These are phyloP conservation scores for Populus hybrid DNA, from an alignment of 441 rosid species.

Conservation along the genomic window DNA sequence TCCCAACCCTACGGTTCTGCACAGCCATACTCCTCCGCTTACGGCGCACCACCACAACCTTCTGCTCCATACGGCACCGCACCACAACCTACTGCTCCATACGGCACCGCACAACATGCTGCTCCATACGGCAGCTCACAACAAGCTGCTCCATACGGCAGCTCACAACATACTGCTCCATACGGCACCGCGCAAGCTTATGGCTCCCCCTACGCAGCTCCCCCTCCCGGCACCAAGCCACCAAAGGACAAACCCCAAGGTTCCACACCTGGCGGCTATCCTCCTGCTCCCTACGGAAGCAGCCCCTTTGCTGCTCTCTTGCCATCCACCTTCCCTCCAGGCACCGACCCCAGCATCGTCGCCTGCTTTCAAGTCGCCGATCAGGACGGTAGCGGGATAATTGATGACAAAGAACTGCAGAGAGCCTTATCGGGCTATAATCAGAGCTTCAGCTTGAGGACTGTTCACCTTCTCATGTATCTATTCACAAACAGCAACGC, in stretches of 20 bases:
- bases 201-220: too few relatives aligned
- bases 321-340: too few relatives aligned
- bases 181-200: slow-evolving; percentile 45
- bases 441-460: slow-evolving; percentile 84
- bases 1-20: slow-evolving; percentile 32
- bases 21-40: slow-evolving; percentile 32
- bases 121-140: slow-evolving; percentile 47
- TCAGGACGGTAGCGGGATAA: slow-evolving; percentile 66
- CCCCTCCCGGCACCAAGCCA: too few relatives aligned
- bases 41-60: slow-evolving; percentile 14
- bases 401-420: slow-evolving; percentile 86
- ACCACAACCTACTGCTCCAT: slow-evolving; percentile 24
- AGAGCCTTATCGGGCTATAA: slow-evolving; percentile 73
- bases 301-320: too few relatives aligned
- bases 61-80: slow-evolving; percentile 42
- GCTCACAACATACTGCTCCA: slow-evolving; percentile 30
- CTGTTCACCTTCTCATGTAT: slow-evolving; percentile 83
- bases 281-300: too few relatives aligned
- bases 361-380: too few relatives aligned
- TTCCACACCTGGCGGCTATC: too few relatives aligned
- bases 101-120: slow-evolving; percentile 37
- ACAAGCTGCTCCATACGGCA: slow-evolving; percentile 26
- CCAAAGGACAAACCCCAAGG: too few relatives aligned
- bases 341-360: too few relatives aligned
- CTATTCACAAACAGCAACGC: slow-evolving; percentile 72